Percentiles rank a stretch among this genome's conserved stretches.
Evolutionary conservation across 805 yeast genomes (phyloP).

Genomic region (Diddensiella santjacobensis): DNA sequence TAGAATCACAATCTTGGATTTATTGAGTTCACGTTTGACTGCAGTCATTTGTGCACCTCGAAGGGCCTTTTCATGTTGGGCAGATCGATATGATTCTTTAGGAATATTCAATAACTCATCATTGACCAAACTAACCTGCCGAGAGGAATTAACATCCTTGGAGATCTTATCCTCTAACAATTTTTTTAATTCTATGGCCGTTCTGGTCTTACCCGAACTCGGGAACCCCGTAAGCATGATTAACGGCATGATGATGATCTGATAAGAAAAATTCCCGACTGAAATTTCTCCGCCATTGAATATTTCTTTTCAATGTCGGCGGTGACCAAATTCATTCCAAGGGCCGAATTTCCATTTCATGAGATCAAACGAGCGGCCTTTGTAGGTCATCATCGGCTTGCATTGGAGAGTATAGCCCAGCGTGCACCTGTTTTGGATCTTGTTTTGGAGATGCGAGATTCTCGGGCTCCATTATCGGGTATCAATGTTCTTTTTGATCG

Average conservation of each 20-base stretch:
- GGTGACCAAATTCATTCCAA: slow-evolving; percentile 42
- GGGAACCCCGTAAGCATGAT: slow-evolving; percentile 83
- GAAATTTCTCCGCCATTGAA: no score
- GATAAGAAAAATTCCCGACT: no score
- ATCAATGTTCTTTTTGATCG: slow-evolving; percentile 75
- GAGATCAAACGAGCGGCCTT: slow-evolving; percentile 70
- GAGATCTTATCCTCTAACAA: slow-evolving; percentile 45
- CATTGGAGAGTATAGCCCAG: slow-evolving; percentile 61
- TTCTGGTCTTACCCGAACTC: slow-evolving; percentile 73
- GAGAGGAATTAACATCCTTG: slow-evolving; percentile 49
- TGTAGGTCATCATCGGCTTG: slow-evolving; percentile 87
- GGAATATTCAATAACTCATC: slow-evolving; percentile 76
- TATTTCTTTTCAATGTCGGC: no score
- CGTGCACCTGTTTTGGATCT: slow-evolving; percentile 78
- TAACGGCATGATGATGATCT: slow-evolving; percentile 64
- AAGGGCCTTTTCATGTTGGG: slow-evolving; percentile 72
- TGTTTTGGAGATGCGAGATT: slow-evolving; percentile 79
- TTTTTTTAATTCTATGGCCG: slow-evolving; percentile 55
- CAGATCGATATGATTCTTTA: slow-evolving; percentile 64
- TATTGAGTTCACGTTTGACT: slow-evolving; percentile 73
- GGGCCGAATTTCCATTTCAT: slow-evolving; percentile 69
- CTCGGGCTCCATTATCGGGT: slow-evolving; percentile 84
- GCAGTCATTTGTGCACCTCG: slow-evolving; percentile 86
- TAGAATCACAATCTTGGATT: slow-evolving; percentile 69
- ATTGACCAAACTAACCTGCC: slow-evolving; percentile 62